A percentile compares a stretch with the other conserved stretches of the same genome.
phyloP scores from a whole-genome alignment of 2,329 filamentous ascomycete genomes.

The Fusarium sp. region DNA sequence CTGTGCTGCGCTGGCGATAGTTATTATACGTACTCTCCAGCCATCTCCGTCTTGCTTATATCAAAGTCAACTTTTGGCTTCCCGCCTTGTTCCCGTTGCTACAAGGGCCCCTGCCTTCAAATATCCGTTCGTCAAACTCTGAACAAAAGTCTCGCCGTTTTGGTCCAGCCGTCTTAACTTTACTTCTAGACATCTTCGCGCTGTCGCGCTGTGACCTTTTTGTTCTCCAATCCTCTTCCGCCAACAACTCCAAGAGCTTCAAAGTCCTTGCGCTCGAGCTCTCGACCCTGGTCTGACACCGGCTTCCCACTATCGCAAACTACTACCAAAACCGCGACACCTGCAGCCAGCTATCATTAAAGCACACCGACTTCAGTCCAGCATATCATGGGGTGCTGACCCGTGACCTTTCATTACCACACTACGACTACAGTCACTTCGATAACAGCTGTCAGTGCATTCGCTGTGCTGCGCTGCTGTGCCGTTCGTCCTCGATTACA shows the following conservation, averaged over 20 bases:
- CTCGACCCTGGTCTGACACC: conserved; percentile 32
- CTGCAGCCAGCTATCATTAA: conserved; percentile 31
- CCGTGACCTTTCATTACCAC: conserved; percentile 37
- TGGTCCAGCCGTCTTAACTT: conserved; percentile 15
- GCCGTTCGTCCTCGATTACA: neutral
- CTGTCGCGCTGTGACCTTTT: conserved; percentile 5
- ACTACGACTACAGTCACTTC: conserved; percentile 10
- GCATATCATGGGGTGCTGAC: conserved; percentile 41
- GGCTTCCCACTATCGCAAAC: conserved; percentile 38
- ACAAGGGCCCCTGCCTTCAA: conserved; percentile 22
- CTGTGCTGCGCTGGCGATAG: conserved; percentile 32
- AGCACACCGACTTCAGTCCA: conserved; percentile 37
- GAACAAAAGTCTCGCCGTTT: conserved; percentile 1
- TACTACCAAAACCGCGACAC: conserved; percentile 35
- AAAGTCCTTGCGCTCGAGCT: conserved; percentile 18
- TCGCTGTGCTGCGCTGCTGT: conserved; percentile 4
- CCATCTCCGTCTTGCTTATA: conserved; percentile 10
- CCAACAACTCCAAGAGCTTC: neutral
- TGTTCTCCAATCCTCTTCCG: conserved; percentile 7
- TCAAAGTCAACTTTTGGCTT: conserved; percentile 17
- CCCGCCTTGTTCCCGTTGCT: conserved; percentile 29
- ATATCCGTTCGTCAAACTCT: conserved; percentile 20
- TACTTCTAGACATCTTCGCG: conserved; percentile 26
- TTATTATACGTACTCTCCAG: conserved; percentile 11
- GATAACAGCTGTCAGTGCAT: conserved; percentile 22